These are phyloP conservation scores for Lentinula lateritia DNA, from an alignment of 768 basidiomycete species.

Conservation along the genomic window DNA sequence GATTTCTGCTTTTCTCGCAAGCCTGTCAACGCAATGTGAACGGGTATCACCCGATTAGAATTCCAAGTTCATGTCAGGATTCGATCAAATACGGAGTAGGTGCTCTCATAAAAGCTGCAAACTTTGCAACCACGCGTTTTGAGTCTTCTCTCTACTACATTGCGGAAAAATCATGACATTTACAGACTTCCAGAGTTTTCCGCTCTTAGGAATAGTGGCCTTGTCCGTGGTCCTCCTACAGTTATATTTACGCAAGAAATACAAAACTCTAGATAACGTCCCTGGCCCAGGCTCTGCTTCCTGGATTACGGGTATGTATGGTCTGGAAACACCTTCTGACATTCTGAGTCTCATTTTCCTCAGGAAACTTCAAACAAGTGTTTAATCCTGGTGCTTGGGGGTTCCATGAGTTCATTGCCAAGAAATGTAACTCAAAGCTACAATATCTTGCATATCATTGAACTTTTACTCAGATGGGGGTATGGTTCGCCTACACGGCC, in stretches of 20 bases:
- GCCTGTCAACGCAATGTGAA: background rate
- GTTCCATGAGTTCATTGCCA: background rate
- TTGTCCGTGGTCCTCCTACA: background rate
- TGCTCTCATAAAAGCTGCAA: background rate
- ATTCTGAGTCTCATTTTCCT: no score
- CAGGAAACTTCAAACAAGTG: background rate
- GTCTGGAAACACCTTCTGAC: no score
- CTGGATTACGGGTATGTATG: background rate
- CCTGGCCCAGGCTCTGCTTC: background rate
- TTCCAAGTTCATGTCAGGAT: background rate
- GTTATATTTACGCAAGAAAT: background rate
- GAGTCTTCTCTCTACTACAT: background rate
- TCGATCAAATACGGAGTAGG: background rate
- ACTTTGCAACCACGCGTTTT: background rate
- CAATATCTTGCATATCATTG: background rate
- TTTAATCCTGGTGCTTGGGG: constrained; percentile 1
- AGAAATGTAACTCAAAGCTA: background rate
- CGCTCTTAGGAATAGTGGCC: background rate
- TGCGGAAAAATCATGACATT: background rate
- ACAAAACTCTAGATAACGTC: background rate
- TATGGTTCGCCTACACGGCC: background rate
- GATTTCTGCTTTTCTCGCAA: background rate
- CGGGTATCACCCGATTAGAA: background rate
- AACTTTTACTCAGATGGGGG: background rate
- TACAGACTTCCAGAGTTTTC: background rate